Base-by-base conservation (phyloP, 352 stramenopile genomes). In the Pythium rishiriense region DNA sequence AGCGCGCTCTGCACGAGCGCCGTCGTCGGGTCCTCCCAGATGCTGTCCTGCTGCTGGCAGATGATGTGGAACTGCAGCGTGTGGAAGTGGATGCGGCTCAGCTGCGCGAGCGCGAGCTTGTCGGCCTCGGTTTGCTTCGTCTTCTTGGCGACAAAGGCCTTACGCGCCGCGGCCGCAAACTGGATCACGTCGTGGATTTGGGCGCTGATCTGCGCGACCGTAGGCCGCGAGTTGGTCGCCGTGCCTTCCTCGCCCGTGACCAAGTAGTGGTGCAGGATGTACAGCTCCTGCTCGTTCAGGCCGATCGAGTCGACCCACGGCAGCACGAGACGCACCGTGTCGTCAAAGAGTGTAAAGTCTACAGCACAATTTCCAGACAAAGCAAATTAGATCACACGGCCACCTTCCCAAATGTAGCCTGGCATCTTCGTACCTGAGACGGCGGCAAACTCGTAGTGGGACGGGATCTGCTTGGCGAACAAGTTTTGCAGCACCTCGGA, bases 61-160 rank as follows among this genome's bases (percentile, higher is more conserved):
- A 91, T 79, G 62, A 94, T 91, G 71, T 94, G 85, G 69, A 94
- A 94, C 48, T 93, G 85, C 25, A 94, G 73, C 48, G 85, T 94
- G 67, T 94, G 85, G 68, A 94, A 94, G 68, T 94, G 85, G 54
- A 94, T 89, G 48, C 85, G 85, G 31, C 73, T 89, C 26, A 94
- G 70, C 47, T 87, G 79, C 1, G 79, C 78, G 17, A 93, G 66
- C 8, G 83, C 79, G 25, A 83, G 70, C 55, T 70, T 70, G 8
- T 78, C 61, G 11, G 25, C 53, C 0, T 25, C 39, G 42, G 17
- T 49, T 25, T 37, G 56, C 14, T 53, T 43, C 12, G 66, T 52
- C 19, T 62, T 54, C 58, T 64, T 67, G 22, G 51, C 59, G 49
- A 76, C 64, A 56, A 89, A 87, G 21, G 72, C 69, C 10, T 66